Percentiles rank a stretch among this genome's conserved stretches.
phyloP scores from a whole-genome alignment of 2,329 filamentous ascomycete species.

The Penicillium sp. region DNA sequence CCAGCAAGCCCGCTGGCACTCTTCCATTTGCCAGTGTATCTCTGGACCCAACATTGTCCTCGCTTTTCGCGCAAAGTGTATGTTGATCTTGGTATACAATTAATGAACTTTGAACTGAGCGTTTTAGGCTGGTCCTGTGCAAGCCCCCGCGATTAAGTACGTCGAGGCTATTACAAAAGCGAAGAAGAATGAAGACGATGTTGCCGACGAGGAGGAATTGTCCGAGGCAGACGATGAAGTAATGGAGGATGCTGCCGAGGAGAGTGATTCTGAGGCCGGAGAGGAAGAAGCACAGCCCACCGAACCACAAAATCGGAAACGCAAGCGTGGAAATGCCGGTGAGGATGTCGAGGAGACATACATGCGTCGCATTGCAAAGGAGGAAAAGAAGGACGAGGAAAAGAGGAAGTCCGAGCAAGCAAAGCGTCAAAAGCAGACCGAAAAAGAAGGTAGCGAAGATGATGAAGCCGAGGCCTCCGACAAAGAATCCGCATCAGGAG shows the following conservation, averaged over 20 bases:
- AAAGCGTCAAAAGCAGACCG: constrained; percentile 37
- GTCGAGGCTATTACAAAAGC: constrained; percentile 16
- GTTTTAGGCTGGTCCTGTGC: constrained; percentile 41
- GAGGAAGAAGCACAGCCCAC: constrained; percentile 22
- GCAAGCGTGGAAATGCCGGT: constrained; percentile 55
- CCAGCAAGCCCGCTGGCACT: constrained; percentile 13
- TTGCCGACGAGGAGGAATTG: constrained; percentile 30
- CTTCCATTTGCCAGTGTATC: constrained; percentile 56
- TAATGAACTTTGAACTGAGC: constrained; percentile 6
- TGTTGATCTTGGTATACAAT: constrained; percentile 36
- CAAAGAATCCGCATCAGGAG: constrained; percentile 45
- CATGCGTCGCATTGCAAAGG: constrained; percentile 45
- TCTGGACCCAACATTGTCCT: constrained; percentile 67
- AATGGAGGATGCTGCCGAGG: constrained; percentile 46
- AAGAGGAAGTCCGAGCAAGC: constrained; percentile 37
- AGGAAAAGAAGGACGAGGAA: constrained; percentile 40
- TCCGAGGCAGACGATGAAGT: constrained; percentile 36
- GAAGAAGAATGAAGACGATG: constrained; percentile 32
- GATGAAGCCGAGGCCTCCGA: constrained; percentile 54
- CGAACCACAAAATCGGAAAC: constrained; percentile 45
- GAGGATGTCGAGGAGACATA: constrained; percentile 47
- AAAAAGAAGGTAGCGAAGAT: constrained; percentile 48
- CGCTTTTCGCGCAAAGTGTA: constrained; percentile 72
- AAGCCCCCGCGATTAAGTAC: constrained; percentile 34
- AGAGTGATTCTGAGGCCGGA: constrained; percentile 54